Percentiles rank a stretch among this genome's conserved stretches.
Conservation (phyloP, 495 filamentous ascomycete species). For the Daldinia loculata region DNA sequence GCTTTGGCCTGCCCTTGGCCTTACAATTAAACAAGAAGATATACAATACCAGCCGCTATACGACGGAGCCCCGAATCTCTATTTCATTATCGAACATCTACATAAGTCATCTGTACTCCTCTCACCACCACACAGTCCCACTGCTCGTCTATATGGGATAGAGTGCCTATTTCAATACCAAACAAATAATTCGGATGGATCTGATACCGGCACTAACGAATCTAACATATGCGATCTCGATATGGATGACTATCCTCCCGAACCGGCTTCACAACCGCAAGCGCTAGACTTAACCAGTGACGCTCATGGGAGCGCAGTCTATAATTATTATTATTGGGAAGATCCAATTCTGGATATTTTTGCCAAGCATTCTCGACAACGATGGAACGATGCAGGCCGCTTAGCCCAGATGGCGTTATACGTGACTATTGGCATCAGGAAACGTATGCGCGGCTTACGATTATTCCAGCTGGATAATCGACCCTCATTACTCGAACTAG, state of each 20-base stretch:
- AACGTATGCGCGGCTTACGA: conserved; percentile 37
- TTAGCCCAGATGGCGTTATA: conserved; percentile 50
- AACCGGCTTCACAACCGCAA: conserved; percentile 3
- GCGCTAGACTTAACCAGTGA: conserved; percentile 13
- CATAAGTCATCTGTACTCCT: conserved; percentile 44
- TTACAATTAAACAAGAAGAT: conserved; percentile 35
- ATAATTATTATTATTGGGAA: background rate
- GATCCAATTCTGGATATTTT: background rate
- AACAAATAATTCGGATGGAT: background rate
- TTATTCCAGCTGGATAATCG: conserved; percentile 16
- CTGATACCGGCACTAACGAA: background rate
- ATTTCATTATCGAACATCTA: conserved; percentile 44
- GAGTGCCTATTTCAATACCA: conserved; percentile 42
- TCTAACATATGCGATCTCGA: background rate
- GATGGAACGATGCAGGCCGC: conserved; percentile 36
- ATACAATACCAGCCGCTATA: conserved; percentile 35
- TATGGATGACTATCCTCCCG: background rate
- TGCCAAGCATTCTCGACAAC: conserved; percentile 1
- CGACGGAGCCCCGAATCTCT: conserved; percentile 41
- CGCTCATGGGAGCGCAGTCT: background rate
- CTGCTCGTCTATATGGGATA: conserved; percentile 47
- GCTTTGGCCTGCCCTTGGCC: conserved; percentile 40
- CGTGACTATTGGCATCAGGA: conserved; percentile 47
- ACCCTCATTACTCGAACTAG: conserved; percentile 53
- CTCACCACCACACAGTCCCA: conserved; percentile 44